phyloP scores from a whole-genome alignment of 768 basidiomycete genomes.

The Termitomyces heimii region DNA sequence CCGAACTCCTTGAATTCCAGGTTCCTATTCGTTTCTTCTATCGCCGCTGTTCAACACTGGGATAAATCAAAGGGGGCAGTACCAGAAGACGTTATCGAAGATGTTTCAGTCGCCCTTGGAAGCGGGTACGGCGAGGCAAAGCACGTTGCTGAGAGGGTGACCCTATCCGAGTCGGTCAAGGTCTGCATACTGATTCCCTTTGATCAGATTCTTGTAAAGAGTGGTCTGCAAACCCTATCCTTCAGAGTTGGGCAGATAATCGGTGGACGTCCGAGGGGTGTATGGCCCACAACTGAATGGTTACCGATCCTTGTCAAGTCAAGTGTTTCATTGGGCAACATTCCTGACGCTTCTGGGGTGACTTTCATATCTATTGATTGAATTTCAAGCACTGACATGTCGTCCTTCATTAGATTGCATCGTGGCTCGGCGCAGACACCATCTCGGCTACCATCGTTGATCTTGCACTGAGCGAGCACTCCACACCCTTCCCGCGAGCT shows the following conservation, averaged over 20 bases:
- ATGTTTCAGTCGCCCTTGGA: constrained; percentile 20
- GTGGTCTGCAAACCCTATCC: constrained; percentile 24
- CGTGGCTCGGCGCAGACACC: constrained; percentile 25
- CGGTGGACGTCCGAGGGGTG: constrained; percentile 26
- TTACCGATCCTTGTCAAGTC: constrained; percentile 32
- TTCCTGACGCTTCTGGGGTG: constrained; percentile 24
- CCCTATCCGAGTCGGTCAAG: background rate
- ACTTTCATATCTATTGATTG: background rate
- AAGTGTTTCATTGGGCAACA: constrained; percentile 19
- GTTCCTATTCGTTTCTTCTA: constrained; percentile 28
- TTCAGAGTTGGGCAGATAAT: constrained; percentile 32
- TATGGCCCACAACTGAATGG: constrained; percentile 35
- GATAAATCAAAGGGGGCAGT: constrained; percentile 18
- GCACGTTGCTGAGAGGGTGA: constrained; percentile 28
- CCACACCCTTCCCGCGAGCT: constrained; percentile 10
- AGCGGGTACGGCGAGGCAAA: constrained; percentile 27
- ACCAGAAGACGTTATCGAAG: constrained; percentile 26
- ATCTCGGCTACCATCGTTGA: constrained; percentile 22
- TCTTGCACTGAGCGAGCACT: constrained; percentile 18
- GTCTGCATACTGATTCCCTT: background rate
- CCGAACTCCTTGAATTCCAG: constrained; percentile 13
- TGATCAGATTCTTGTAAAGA: constrained; percentile 22
- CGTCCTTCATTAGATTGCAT: constrained; percentile 11
- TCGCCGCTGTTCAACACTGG: constrained; percentile 18
- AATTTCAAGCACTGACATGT: background rate